Conservation (phyloP, 495 filamentous ascomycete genomes). For the Penicillium herquei region DNA sequence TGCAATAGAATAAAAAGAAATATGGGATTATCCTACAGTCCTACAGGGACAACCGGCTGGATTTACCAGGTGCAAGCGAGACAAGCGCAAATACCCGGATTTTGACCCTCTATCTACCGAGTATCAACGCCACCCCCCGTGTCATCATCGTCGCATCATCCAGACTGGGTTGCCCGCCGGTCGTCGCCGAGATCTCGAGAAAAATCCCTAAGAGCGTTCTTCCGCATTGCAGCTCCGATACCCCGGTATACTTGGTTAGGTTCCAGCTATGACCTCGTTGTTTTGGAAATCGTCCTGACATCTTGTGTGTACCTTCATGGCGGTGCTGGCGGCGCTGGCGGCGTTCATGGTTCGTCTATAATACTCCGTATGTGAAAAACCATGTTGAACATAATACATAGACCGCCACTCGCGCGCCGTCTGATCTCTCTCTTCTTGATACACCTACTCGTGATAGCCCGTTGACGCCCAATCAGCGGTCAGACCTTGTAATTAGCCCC, state of each 20-base stretch:
- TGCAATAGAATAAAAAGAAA: too few relatives aligned
- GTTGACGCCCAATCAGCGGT: conserved; percentile 20
- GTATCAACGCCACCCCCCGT: conserved; percentile 24
- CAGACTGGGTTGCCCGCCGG: conserved; percentile 14
- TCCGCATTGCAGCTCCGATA: background rate
- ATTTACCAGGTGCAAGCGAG: conserved; percentile 2
- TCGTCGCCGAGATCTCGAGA: conserved; percentile 18
- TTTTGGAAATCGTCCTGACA: background rate
- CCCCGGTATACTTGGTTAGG: background rate
- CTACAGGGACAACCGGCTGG: too few relatives aligned
- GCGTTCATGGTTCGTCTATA: too few relatives aligned
- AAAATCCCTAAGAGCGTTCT: conserved; percentile 1
- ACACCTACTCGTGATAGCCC: conserved; percentile 9
- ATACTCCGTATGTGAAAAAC: too few relatives aligned
- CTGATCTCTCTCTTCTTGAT: background rate
- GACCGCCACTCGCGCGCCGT: conserved; percentile 10
- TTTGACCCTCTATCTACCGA: conserved; percentile 2
- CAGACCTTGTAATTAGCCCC: conserved; percentile 20
- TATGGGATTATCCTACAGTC: too few relatives aligned
- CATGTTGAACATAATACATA: conserved; percentile 2
- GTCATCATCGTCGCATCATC: conserved; percentile 34
- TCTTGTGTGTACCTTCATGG: too few relatives aligned
- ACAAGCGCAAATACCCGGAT: conserved; percentile 8
- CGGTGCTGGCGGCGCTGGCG: too few relatives aligned
- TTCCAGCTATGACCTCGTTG: background rate